phyloP scores from a whole-genome alignment of 2,329 filamentous ascomycete species.

The Trichoderma afroharzianum region DNA sequence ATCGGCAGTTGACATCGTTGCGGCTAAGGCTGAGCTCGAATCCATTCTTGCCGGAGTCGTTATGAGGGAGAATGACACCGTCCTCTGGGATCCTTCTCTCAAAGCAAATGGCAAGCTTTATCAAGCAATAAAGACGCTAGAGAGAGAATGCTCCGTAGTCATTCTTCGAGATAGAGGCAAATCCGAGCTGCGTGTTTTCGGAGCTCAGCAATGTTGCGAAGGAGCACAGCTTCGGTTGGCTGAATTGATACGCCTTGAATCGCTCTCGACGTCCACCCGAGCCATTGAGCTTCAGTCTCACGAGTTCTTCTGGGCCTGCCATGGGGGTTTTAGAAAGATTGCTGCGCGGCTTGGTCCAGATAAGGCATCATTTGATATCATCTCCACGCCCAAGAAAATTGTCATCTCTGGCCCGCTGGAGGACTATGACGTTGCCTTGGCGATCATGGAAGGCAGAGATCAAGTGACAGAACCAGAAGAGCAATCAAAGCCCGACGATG shows the following conservation, averaged over 20 bases:
- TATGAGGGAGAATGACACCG: background rate
- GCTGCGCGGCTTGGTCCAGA: constrained; percentile 25
- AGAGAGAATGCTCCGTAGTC: background rate
- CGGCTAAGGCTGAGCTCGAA: background rate
- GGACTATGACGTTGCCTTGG: constrained; percentile 3
- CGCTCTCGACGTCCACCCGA: background rate
- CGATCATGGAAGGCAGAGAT: background rate
- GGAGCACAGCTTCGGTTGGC: constrained; percentile 9
- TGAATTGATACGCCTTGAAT: background rate
- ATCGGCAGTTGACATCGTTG: background rate
- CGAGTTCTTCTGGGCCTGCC: constrained; percentile 30
- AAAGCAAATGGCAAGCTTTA: background rate
- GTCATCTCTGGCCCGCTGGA: constrained; percentile 27
- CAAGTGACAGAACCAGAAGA: background rate
- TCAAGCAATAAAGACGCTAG: background rate
- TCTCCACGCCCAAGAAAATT: constrained; percentile 28
- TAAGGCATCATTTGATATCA: constrained; percentile 32
- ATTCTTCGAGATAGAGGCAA: background rate
- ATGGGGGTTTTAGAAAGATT: constrained; percentile 32
- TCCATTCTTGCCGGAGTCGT: background rate
- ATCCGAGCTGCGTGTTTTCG: constrained; percentile 6
- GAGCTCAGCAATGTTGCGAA: background rate
- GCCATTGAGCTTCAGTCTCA: constrained; percentile 28
- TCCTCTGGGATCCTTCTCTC: background rate
- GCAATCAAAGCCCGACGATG: constrained; percentile 28